A percentile compares a stretch with the other conserved stretches of the same genome.
These are phyloP conservation scores for Colletotrichum sp. DNA, from an alignment of 2,329 filamentous ascomycete species.

Conservation along the genomic window DNA sequence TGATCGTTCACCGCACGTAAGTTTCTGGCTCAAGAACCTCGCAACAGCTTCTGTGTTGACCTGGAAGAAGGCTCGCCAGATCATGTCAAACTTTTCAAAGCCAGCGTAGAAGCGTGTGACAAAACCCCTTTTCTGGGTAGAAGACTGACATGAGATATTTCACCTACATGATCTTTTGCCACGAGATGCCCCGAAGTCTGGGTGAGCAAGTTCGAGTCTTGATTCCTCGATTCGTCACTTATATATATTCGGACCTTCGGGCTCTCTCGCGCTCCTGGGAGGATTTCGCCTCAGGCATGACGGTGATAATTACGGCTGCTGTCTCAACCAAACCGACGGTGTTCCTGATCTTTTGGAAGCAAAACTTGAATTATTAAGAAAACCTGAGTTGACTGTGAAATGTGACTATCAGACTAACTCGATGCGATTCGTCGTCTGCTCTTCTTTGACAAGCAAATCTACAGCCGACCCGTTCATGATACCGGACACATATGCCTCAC, in stretches of 20 bases:
- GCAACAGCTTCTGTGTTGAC: too few species aligned
- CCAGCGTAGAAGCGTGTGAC: too few species aligned
- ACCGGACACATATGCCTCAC: background rate
- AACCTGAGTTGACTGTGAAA: background rate
- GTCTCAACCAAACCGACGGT: background rate
- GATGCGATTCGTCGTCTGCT: fast-evolving
- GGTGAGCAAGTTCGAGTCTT: fast-evolving
- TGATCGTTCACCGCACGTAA: too few species aligned
- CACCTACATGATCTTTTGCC: background rate
- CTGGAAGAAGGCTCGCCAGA: too few species aligned
- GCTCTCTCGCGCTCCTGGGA: fast-evolving
- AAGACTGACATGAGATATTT: background rate
- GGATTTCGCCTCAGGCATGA: fast-evolving
- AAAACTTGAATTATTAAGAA: background rate
- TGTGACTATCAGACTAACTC: background rate
- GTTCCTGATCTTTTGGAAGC: background rate
- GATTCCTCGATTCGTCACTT: fast-evolving
- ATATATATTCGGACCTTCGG: fast-evolving
- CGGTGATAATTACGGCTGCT: background rate
- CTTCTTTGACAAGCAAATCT: background rate
- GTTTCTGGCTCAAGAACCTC: too few species aligned
- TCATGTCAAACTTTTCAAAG: fast-evolving
- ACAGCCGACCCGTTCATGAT: background rate
- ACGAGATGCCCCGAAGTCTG: background rate
- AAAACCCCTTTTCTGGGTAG: too few species aligned